Percentiles rank a stretch among this genome's conserved stretches.
Conservation (phyloP, 2,329 filamentous ascomycete species). For the Decorospora gaudefroyi region DNA sequence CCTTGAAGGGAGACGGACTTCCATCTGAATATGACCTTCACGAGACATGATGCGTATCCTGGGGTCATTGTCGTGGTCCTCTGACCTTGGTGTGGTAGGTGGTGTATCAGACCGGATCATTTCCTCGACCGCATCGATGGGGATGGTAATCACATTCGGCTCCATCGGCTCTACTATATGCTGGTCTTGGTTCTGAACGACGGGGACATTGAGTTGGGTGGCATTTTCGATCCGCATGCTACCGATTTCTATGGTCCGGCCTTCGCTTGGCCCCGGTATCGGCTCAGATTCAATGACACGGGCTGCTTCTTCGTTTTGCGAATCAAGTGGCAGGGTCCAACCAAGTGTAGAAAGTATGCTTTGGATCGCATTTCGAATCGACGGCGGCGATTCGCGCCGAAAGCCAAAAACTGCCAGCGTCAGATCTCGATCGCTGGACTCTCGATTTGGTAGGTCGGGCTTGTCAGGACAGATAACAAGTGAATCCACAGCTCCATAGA, state of each 20-base stretch:
- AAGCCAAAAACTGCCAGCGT: constrained; percentile 30
- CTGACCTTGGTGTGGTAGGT: constrained; percentile 33
- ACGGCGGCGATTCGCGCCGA: constrained; percentile 27
- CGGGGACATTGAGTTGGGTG: constrained; percentile 29
- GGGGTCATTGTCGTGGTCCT: constrained; percentile 40
- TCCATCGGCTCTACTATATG: constrained; percentile 5
- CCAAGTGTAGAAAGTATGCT: constrained; percentile 31
- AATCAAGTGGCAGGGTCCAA: constrained; percentile 26
- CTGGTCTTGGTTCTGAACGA: constrained; percentile 12
- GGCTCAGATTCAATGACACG: constrained; percentile 1
- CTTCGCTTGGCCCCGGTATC: constrained; percentile 5
- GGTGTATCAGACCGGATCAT: constrained; percentile 28
- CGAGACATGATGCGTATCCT: constrained; percentile 48
- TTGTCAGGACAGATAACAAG: constrained; percentile 37
- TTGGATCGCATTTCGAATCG: constrained; percentile 29
- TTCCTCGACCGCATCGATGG: constrained; percentile 15
- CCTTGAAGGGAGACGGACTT: constrained; percentile 44
- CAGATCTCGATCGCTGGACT: constrained; percentile 28
- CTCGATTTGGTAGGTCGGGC: constrained; percentile 34
- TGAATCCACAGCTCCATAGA: constrained; percentile 39
- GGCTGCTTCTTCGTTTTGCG: constrained; percentile 2
- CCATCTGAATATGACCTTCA: constrained; percentile 47
- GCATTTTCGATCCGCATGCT: constrained; percentile 29
- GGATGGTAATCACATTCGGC: constrained; percentile 14
- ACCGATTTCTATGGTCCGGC: constrained; percentile 25